These are phyloP conservation scores for Cutaneotrichosporon cavernicola DNA, from an alignment of 1,284 basidiomycete genomes.

Conservation along the genomic window DNA sequence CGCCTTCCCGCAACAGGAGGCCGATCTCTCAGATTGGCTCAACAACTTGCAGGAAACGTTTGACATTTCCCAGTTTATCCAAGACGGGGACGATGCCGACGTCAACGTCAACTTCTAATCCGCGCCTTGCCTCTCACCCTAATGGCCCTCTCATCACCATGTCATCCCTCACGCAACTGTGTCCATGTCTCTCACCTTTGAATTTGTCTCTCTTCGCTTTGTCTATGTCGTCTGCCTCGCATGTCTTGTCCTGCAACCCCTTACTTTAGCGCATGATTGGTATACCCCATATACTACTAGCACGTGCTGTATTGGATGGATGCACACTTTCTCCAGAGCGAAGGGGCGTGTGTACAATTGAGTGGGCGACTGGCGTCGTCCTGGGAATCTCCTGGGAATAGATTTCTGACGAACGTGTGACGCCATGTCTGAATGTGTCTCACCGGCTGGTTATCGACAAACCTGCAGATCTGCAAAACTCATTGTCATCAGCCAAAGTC, in stretches of 20 bases:
- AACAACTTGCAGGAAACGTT: constrained; percentile 22
- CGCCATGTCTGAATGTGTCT: not conserved
- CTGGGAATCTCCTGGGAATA: too few relatives aligned
- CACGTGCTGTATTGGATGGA: not conserved
- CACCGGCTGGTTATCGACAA: not conserved
- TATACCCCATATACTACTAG: constrained; percentile 9
- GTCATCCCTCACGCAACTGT: not conserved
- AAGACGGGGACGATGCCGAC: constrained; percentile 40
- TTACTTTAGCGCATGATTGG: constrained; percentile 7
- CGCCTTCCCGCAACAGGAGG: constrained; percentile 9
- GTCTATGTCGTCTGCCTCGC: not conserved
- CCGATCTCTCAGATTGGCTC: constrained; percentile 23
- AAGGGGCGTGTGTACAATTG: not conserved
- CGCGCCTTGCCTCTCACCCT: not conserved
- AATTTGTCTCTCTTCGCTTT: constrained; percentile 8
- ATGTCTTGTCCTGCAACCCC: not conserved
- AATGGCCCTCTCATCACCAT: not conserved
- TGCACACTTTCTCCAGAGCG: not conserved
- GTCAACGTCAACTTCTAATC: constrained; percentile 21
- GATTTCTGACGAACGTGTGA: not conserved
- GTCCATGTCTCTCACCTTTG: not conserved
- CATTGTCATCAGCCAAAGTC: not conserved
- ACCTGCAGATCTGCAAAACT: not conserved
- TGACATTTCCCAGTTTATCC: constrained; percentile 37
- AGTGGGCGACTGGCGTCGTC: not conserved